Evolutionary conservation across 768 basidiomycete genomes (phyloP).

Genomic region (Leccinum sublutescens): DNA sequence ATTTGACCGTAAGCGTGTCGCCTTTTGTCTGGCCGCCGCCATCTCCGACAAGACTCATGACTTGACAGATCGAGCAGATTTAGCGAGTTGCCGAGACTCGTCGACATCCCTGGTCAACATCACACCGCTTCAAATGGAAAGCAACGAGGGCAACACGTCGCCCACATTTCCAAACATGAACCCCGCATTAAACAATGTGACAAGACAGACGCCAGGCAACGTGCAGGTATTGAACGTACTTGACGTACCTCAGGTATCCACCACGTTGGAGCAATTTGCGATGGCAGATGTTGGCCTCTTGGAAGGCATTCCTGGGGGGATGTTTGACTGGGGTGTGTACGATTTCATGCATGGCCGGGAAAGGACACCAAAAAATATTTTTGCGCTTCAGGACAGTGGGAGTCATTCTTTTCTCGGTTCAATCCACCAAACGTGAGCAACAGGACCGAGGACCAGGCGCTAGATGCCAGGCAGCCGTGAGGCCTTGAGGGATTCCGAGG

Average conservation of each 20-base stretch:
- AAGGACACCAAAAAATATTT: neutral
- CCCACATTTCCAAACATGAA: conserved; percentile 59
- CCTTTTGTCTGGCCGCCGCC: conserved; percentile 10
- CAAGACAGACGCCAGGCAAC: conserved; percentile 39
- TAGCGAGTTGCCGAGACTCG: conserved; percentile 23
- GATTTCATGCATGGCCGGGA: conserved; percentile 20
- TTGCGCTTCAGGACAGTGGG: conserved; percentile 66
- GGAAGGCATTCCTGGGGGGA: conserved; percentile 76
- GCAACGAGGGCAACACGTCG: conserved; percentile 24
- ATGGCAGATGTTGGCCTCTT: conserved; percentile 67
- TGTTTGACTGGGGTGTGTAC: conserved; percentile 83
- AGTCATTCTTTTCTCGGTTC: conserved; percentile 73
- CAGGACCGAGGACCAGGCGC: neutral
- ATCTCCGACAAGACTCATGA: neutral
- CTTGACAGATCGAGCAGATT: conserved; percentile 16
- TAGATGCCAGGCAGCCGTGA: neutral
- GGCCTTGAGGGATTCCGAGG: no score
- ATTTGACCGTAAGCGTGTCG: conserved; percentile 47
- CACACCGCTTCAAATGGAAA: conserved; percentile 45
- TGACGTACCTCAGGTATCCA: conserved; percentile 55
- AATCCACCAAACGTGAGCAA: conserved; percentile 15
- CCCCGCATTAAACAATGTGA: conserved; percentile 63
- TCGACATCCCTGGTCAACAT: conserved; percentile 50
- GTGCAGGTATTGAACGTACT: conserved; percentile 79
- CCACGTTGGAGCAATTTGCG: conserved; percentile 60